phyloP scores from a whole-genome alignment of 2,329 filamentous ascomycete species.

The Chrysoporthe austroafricana region DNA sequence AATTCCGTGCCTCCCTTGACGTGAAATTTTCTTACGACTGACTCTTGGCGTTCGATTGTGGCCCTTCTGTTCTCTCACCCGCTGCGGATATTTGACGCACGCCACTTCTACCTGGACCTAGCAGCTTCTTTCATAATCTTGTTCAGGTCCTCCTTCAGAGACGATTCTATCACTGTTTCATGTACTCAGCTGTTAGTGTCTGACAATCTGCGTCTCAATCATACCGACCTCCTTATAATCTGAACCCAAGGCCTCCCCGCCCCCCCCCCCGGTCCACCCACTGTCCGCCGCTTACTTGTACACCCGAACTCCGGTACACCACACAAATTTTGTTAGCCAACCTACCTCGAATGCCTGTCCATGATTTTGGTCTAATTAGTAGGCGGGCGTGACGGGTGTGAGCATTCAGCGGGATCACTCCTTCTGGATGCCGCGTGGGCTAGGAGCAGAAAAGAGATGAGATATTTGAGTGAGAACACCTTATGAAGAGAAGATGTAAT shows the following conservation, averaged over 20 bases:
- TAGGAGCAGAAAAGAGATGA: too few relatives aligned
- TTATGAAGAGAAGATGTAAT: neutral
- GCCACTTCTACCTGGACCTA: conserved; percentile 19
- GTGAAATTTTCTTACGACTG: conserved; percentile 7
- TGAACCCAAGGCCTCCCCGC: too few relatives aligned
- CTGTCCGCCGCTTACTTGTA: too few relatives aligned
- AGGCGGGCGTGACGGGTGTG: neutral
- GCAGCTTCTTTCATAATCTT: conserved; percentile 20
- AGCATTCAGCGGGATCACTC: neutral
- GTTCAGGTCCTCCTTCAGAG: conserved; percentile 18
- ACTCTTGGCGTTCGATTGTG: conserved; percentile 3
- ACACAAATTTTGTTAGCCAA: neutral
- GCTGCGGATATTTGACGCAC: conserved; percentile 15
- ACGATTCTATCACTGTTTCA: too few relatives aligned
- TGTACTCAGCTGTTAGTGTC: too few relatives aligned
- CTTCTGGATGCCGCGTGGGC: too few relatives aligned
- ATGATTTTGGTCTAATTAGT: neutral
- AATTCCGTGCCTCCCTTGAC: conserved; percentile 11
- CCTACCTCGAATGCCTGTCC: neutral
- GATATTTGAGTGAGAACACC: too few relatives aligned
- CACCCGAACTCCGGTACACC: too few relatives aligned
- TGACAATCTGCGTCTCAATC: too few relatives aligned
- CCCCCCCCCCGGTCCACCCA: too few relatives aligned
- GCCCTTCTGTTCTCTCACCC: conserved; percentile 18
- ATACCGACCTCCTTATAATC: too few relatives aligned